A percentile compares a stretch with the other conserved stretches of the same genome.
Evolutionary conservation across 805 yeast species (phyloP).

Genomic region (Blastobotrys attinorum): DNA sequence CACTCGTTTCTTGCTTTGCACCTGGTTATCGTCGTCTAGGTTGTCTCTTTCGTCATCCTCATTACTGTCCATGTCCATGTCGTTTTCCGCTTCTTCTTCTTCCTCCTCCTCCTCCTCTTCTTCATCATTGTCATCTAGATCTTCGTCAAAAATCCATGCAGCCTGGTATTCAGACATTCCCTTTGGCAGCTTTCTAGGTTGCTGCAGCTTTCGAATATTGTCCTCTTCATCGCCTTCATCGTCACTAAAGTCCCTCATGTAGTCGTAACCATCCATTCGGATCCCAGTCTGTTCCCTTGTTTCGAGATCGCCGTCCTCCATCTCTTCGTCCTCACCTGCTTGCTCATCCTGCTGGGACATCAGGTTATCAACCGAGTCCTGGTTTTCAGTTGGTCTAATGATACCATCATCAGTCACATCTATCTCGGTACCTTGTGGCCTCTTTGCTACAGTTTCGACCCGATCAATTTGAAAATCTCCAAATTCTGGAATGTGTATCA

Average conservation of each 20-base stretch:
- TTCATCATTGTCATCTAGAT: constrained; percentile 35
- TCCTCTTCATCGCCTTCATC: constrained; percentile 24
- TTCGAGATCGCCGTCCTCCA: constrained; percentile 25
- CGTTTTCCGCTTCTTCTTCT: constrained; percentile 10
- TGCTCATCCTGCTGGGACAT: constrained; percentile 18
- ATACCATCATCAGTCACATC: constrained; percentile 22
- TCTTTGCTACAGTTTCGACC: constrained; percentile 29
- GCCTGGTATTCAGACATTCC: constrained; percentile 76
- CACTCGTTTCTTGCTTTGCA: constrained; percentile 1
- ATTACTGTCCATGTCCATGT: constrained; percentile 7
- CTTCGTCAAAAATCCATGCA: constrained; percentile 53
- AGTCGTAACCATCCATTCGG: constrained; percentile 49
- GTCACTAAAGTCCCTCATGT: constrained; percentile 31
- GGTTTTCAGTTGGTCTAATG: constrained; percentile 23
- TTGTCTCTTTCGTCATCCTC: constrained; percentile 11
- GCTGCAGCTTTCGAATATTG: constrained; percentile 21
- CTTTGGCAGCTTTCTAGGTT: constrained; percentile 44
- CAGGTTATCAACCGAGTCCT: constrained; percentile 24
- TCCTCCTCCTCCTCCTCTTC: constrained; percentile 27
- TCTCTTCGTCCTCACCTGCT: constrained; percentile 20
- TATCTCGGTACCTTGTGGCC: constrained; percentile 8
- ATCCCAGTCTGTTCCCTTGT: constrained; percentile 35
- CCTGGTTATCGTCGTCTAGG: too few species aligned
- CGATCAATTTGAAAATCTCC: constrained; percentile 80
- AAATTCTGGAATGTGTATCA: constrained; percentile 78